Base-by-base conservation (phyloP, 306 rosid genomes). In the Cicer yamashitae region DNA sequence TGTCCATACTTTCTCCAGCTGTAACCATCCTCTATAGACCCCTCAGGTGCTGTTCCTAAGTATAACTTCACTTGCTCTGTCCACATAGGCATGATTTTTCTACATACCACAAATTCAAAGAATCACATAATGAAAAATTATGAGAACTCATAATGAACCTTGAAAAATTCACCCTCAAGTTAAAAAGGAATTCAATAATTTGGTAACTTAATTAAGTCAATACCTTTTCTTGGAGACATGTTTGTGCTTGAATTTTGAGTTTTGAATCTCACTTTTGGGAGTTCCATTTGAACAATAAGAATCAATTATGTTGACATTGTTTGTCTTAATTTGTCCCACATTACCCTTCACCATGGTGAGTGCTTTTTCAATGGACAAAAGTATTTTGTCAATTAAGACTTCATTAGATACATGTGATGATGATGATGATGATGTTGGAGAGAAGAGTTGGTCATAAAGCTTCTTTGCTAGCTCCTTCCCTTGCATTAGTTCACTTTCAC, bases 1-100 rank as follows among this genome's bases (percentile, higher is more conserved):
- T 91, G 96, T 2, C 98, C 98, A 79, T 93, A 93, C 77, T 93
- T 93, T 83, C 98, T 93, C 98, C 98, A 93, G 85, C 83, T 83
- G 46, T 80, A 77, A n/a, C 94, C 93, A 81, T 93, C 98, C 37
- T 81, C 77, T 15, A 59, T 41, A 40, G 84, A 71, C 44, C 90
- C 96, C 5, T 84, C 96, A 39, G 52, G 20, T 7, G 77, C 84
- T 63, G 89, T 54, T 73, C 44, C 89, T 25, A 85, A 46, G 45
- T 65, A 53, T 66, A 89, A 77, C 88, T 79, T 88, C 71, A 93
- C 86, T 81, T 87, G 78, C 10, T 88, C 76, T 67, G 85, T 89
- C 94, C 90, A 77, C 37, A 25, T 83, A 20, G 85, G 54, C 84
- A 80, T 60, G 58, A 76, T 79, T 84, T 87, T 93, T 79, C 98